Conservation (phyloP, 2,329 filamentous ascomycete genomes). For the Aureobasidium melanogenum region DNA sequence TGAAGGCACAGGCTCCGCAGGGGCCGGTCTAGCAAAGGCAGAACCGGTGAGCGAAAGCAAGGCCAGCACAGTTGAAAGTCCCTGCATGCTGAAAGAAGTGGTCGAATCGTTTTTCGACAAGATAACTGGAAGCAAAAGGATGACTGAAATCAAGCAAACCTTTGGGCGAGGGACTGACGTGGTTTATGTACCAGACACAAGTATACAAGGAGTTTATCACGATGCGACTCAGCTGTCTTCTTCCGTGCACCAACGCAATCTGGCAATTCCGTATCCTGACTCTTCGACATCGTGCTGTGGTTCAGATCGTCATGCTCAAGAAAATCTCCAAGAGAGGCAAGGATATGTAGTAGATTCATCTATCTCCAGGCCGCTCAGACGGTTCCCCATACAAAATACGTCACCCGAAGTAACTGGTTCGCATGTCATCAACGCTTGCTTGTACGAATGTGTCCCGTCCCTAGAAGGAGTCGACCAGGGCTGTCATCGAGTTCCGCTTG, state of each 20-base stretch:
- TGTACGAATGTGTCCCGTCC: not conserved
- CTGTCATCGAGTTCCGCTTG: not conserved
- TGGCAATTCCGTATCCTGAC: not conserved
- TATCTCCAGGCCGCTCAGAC: not conserved
- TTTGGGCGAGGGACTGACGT: not conserved
- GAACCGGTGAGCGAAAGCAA: not conserved
- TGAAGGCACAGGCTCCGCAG: constrained; percentile 5
- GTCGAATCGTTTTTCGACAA: not conserved
- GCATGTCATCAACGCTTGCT: not conserved
- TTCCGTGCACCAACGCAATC: constrained; percentile 1
- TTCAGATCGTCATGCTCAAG: constrained; percentile 2
- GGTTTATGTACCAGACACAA: not conserved
- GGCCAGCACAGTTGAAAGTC: not conserved
- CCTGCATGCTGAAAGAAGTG: not conserved
- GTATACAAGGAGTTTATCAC: not conserved
- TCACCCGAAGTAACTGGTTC: not conserved
- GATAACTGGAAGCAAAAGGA: not conserved
- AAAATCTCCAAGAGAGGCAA: not conserved
- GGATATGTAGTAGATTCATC: not conserved
- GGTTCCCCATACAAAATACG: not conserved
- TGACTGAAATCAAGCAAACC: not conserved
- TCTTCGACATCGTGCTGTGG: not conserved
- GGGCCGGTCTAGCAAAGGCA: constrained; percentile 11
- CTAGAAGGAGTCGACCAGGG: not conserved
- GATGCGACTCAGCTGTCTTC: not conserved